Percentiles rank a stretch among this genome's conserved stretches.
Evolutionary conservation across 306 rosid genomes (phyloP).

Genomic region (Lathyrus sativus): DNA sequence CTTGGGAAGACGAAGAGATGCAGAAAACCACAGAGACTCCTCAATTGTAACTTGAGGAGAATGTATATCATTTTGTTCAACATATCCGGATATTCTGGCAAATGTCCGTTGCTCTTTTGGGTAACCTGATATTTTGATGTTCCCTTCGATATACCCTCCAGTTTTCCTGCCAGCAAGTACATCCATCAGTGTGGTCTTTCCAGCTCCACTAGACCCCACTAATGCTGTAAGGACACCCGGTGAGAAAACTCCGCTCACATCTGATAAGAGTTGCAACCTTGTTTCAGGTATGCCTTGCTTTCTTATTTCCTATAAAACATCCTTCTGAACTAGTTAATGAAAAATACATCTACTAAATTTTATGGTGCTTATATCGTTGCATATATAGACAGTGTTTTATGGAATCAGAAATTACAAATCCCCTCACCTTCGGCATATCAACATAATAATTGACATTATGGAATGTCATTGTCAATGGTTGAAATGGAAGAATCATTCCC

Average conservation of each 20-base stretch:
- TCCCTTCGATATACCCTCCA: conserved; percentile 89
- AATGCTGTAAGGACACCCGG: conserved; percentile 92
- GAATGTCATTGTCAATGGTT: conserved; percentile 90
- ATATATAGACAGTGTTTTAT: background rate
- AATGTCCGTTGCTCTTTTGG: conserved; percentile 77
- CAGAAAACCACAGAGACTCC: conserved; percentile 81
- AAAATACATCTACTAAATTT: conserved; percentile 10
- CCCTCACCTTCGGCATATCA: conserved; percentile 79
- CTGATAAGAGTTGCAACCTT: conserved; percentile 74
- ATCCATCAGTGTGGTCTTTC: conserved; percentile 94
- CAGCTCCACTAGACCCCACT: conserved; percentile 96
- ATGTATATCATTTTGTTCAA: conserved; percentile 92
- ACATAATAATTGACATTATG: conserved; percentile 81
- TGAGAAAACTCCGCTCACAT: conserved; percentile 84
- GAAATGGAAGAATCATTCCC: conserved; percentile 97
- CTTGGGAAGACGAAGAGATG: conserved; percentile 84
- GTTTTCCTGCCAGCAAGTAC: conserved; percentile 96
- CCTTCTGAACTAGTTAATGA: background rate
- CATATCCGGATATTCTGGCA: conserved; percentile 89
- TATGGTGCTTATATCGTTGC: conserved; percentile 10
- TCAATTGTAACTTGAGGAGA: conserved; percentile 93
- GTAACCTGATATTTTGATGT: conserved; percentile 77
- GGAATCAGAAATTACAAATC: conserved; percentile 23
- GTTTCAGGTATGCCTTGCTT: conserved; percentile 68
- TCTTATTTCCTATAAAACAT: conserved; percentile 56